Evolutionary conservation across 176 grass and related monocot species (phyloP).

Genomic region (Chrysopogon serrulatus): DNA sequence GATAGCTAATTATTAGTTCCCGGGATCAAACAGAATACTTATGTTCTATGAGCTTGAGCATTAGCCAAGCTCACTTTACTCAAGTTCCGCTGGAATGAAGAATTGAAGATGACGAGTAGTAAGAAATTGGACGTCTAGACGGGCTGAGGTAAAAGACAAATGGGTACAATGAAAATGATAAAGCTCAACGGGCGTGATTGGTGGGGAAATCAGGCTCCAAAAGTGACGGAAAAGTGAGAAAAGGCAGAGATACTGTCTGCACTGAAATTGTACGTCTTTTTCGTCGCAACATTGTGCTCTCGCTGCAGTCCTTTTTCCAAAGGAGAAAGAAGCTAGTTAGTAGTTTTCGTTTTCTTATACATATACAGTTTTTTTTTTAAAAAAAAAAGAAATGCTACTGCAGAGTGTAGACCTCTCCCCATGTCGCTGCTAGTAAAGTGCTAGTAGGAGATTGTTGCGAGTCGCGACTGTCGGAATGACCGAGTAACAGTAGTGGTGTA

Average conservation of each 20-base stretch:
- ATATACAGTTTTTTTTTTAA: neutral
- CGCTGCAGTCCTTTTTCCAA: constrained; percentile 6
- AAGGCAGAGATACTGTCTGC: constrained; percentile 28
- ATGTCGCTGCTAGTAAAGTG: constrained; percentile 13
- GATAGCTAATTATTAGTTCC: too few relatives aligned
- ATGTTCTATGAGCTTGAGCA: neutral
- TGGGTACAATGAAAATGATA: neutral
- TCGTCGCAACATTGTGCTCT: constrained; percentile 2
- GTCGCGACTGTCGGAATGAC: too few relatives aligned
- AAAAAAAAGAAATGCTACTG: neutral
- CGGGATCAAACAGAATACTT: too few relatives aligned
- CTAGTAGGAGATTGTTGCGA: constrained; percentile 3
- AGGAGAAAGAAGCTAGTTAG: neutral
- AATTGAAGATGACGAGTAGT: neutral
- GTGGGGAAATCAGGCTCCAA: constrained; percentile 46
- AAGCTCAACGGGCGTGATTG: constrained; percentile 38
- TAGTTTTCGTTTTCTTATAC: neutral
- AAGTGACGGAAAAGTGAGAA: constrained; percentile 46
- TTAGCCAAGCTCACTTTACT: neutral
- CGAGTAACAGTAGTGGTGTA: neutral
- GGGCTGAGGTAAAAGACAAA: neutral
- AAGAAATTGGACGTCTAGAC: neutral
- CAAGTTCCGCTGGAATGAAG: neutral
- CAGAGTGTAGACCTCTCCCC: neutral
- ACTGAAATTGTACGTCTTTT: constrained; percentile 26